Base-by-base conservation (phyloP, 2,329 filamentous ascomycete genomes). In the Penicillium thymicola region DNA sequence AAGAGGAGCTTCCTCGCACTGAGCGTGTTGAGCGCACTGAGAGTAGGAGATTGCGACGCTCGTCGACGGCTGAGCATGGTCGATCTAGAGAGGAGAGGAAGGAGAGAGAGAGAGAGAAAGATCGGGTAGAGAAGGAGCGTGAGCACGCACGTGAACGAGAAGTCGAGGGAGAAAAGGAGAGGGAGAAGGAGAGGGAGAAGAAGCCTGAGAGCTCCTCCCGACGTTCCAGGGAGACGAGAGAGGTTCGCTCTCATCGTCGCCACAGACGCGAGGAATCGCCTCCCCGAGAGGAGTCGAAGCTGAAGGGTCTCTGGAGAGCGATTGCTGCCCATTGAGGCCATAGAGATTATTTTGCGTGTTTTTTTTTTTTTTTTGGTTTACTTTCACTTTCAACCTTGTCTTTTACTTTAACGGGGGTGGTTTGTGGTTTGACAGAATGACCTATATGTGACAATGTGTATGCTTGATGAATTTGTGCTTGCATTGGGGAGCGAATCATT, bases 221-320 rank as follows among this genome's bases (percentile, higher is more conserved):
- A n/a, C 64, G 61, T 28, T 64, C 44, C 58, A 61, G 37, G 60
- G 64, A 59, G 60, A 59, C 69, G 59, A 28, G 52, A 37, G 54
- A 55, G 27, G 48, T 34, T 45, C 59, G 50, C 36, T 46, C 51
- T 57, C 68, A 63, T 57, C 67, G 66, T 55, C 63, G 68, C 25
- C 67, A 65, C 27, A 58, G 61, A 32, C 67, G 67, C 11, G 70
- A 71, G 23, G 63, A 66, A 34, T 70, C 70, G 32, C 66, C 67
- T 2, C 64, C 65, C 9, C 64, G 59, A 25, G 61, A 66, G 53
- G 59, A 63, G 36, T 69, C 70, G 21, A 72, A 64, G 30, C 45
- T 73, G 49, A 73, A 70, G 58, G 61, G 58, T n/a, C 23, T 73
- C 45, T 57, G 70, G 53, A 68, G 67, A 54, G 60, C 67, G 6